These are phyloP conservation scores for Dryas alaskensis DNA, from an alignment of 306 rosid genomes.

Conservation along the genomic window DNA sequence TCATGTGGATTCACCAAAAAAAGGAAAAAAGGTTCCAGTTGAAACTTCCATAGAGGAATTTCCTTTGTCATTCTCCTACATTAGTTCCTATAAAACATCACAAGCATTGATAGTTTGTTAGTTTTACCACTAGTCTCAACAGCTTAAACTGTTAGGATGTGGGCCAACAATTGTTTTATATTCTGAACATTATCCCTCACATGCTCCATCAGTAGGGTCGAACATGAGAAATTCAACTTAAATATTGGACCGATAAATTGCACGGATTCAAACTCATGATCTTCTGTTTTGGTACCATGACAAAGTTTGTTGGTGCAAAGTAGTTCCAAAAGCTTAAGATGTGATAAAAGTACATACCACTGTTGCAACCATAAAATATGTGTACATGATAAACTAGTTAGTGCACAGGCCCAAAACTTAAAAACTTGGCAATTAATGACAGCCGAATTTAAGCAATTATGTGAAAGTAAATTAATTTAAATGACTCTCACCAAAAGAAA, in stretches of 20 bases:
- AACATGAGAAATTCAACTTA: neutral
- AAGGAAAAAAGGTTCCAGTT: neutral
- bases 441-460: neutral
- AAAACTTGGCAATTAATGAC: neutral
- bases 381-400: neutral
- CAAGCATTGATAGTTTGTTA: neutral
- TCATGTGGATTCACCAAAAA: too few species aligned
- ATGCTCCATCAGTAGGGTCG: neutral
- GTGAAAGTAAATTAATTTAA: neutral
- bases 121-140: neutral
- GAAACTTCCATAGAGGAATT: neutral
- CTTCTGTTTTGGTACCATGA: neutral
- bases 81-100: neutral
- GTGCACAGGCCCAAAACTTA: neutral
- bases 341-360: neutral
- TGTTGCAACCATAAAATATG: neutral
- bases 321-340: neutral
- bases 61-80: neutral
- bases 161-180: neutral
- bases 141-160: neutral
- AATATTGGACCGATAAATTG: neutral
- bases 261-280: neutral
- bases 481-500: neutral
- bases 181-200: neutral
- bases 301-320: neutral